phyloP scores from a whole-genome alignment of 2,329 filamentous ascomycete species.

The Ceratocystiopsis sp. region DNA sequence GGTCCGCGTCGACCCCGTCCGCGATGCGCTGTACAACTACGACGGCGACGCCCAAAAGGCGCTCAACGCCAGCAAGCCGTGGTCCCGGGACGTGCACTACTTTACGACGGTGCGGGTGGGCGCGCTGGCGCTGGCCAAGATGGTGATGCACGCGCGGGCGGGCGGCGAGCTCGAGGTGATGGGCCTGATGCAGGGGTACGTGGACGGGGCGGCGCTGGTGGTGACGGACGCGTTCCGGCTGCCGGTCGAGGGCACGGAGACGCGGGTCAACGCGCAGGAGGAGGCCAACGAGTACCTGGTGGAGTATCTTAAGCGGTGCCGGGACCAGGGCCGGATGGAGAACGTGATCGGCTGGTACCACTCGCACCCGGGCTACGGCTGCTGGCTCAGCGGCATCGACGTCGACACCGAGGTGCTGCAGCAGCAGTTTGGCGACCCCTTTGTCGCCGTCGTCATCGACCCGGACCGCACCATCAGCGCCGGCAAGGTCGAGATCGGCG shows the following conservation, averaged over 20 bases:
- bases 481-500: conserved; percentile 92
- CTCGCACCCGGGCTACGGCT: conserved; percentile 91
- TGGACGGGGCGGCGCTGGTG: conserved; percentile 68
- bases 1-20: conserved; percentile 51
- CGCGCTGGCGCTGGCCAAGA: conserved; percentile 86
- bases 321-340: conserved; percentile 63
- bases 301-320: conserved; percentile 59
- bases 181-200: conserved; percentile 95
- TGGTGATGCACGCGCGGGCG: conserved; percentile 98
- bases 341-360: conserved; percentile 98
- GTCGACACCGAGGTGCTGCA: conserved; percentile 76
- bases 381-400: conserved; percentile 94
- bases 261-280: conserved; percentile 84
- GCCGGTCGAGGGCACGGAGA: conserved; percentile 96
- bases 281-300: conserved; percentile 97
- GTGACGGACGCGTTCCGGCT: conserved; percentile 88
- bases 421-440: conserved; percentile 75
- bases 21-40: conserved; percentile 86
- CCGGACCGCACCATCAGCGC: conserved; percentile 88
- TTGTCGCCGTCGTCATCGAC: conserved; percentile 90
- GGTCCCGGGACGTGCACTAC: conserved; percentile 63
- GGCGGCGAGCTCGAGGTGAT: conserved; percentile 88
- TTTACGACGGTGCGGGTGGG: conserved; percentile 92
- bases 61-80: conserved; percentile 49
- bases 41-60: conserved; percentile 50